These are phyloP conservation scores for Metarhizium brunneum DNA, from an alignment of 2,329 filamentous ascomycete genomes.

Conservation along the genomic window DNA sequence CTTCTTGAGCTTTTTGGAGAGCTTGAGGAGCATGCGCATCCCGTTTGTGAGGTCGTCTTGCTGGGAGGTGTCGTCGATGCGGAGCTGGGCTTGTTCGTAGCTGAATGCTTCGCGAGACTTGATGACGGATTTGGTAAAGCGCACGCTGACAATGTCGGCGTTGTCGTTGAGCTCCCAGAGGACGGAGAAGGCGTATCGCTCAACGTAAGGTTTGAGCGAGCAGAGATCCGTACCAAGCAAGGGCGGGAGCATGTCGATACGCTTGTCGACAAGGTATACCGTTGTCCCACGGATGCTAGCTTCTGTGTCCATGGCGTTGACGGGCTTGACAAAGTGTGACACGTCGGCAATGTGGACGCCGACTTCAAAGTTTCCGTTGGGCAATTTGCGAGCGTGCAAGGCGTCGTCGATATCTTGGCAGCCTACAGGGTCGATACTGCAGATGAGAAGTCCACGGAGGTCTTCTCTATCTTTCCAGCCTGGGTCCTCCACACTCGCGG, in stretches of 20 bases:
- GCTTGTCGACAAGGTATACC: constrained; percentile 96
- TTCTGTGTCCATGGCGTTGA: constrained; percentile 94
- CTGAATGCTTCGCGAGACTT: constrained; percentile 93
- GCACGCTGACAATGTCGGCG: constrained; percentile 74
- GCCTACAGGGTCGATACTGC: constrained; percentile 92
- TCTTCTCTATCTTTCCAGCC: constrained; percentile 84
- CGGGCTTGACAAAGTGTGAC: constrained; percentile 97
- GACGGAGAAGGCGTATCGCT: constrained; percentile 79
- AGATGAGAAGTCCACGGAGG: constrained; percentile 77
- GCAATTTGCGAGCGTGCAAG: constrained; percentile 72
- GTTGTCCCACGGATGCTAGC: constrained; percentile 91
- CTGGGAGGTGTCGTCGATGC: constrained; percentile 83
- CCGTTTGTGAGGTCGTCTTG: constrained; percentile 83
- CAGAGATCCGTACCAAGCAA: constrained; percentile 93
- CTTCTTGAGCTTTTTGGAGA: constrained; percentile 88
- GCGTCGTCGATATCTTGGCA: constrained; percentile 99
- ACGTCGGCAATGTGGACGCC: constrained; percentile 98
- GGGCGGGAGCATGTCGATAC: constrained; percentile 98
- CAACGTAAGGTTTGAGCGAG: constrained; percentile 95
- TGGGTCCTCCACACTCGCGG: constrained; percentile 65
- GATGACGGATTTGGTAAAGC: constrained; percentile 97
- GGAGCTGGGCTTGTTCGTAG: constrained; percentile 90
- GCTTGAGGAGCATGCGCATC: constrained; percentile 76
- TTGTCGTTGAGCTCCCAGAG: constrained; percentile 82
- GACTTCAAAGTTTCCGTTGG: constrained; percentile 91